These are phyloP conservation scores for Myrmaecium sp. DNA, from an alignment of 2,329 filamentous ascomycete genomes.

Conservation along the genomic window DNA sequence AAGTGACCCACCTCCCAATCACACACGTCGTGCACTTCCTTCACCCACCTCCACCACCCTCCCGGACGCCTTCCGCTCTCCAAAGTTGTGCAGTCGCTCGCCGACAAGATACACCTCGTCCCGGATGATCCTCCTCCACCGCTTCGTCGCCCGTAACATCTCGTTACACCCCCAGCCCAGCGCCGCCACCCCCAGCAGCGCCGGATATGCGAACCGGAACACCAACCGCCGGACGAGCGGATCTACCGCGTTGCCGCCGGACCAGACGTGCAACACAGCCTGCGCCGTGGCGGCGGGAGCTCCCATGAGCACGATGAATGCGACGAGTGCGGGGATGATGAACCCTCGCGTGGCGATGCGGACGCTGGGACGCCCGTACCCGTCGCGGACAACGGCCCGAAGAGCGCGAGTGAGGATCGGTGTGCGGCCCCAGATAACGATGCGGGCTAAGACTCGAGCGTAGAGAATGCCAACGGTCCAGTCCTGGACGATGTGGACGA, in stretches of 20 bases:
- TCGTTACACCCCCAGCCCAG: slow-evolving; percentile 33
- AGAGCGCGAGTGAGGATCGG: slow-evolving; percentile 61
- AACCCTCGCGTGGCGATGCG: slow-evolving; percentile 69
- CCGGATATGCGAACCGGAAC: slow-evolving; percentile 60
- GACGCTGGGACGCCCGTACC: slow-evolving; percentile 66
- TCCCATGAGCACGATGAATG: slow-evolving; percentile 32
- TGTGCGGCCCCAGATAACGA: slow-evolving; percentile 50
- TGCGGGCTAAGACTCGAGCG: slow-evolving; percentile 57
- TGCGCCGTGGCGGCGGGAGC: slow-evolving; percentile 31
- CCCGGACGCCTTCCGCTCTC: slow-evolving; percentile 37
- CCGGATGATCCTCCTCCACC: slow-evolving; percentile 67
- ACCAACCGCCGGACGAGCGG: slow-evolving; percentile 22
- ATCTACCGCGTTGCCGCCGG: slow-evolving; percentile 8
- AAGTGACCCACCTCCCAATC: too few species aligned
- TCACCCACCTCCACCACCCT: too few species aligned
- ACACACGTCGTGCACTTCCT: too few species aligned
- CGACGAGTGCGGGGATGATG: slow-evolving; percentile 54
- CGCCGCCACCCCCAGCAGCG: slow-evolving; percentile 30
- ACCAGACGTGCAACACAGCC: slow-evolving; percentile 13
- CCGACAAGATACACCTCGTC: slow-evolving; percentile 96
- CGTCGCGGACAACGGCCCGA: slow-evolving; percentile 48
- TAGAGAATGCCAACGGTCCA: slow-evolving; percentile 91
- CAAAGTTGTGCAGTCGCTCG: slow-evolving; percentile 88
- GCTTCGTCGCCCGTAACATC: slow-evolving; percentile 41
- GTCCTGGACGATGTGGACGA: slow-evolving; percentile 74